Conservation (phyloP, 2,329 filamentous ascomycete genomes). For the Trematosphaeria pertusa region DNA sequence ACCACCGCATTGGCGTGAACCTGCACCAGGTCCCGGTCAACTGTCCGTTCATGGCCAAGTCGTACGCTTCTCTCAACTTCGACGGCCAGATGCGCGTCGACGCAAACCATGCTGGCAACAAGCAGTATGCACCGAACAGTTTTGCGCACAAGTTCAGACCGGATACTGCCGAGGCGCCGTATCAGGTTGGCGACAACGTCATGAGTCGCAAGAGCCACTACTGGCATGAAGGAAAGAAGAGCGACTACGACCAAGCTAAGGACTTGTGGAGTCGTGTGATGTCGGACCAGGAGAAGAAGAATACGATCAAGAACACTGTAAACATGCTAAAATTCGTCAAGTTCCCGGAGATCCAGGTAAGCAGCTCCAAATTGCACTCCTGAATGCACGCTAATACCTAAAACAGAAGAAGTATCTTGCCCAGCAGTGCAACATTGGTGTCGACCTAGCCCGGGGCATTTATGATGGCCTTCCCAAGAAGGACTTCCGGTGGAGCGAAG, state of each 20-base stretch:
- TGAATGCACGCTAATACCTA: conserved; percentile 8
- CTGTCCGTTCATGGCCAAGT: conserved; percentile 58
- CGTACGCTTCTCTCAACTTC: conserved; percentile 56
- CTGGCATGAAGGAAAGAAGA: conserved; percentile 61
- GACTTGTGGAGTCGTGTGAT: conserved; percentile 60
- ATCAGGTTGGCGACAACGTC: conserved; percentile 58
- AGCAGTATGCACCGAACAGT: conserved; percentile 61
- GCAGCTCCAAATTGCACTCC: background rate
- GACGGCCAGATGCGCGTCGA: conserved; percentile 59
- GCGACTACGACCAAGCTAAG: conserved; percentile 60
- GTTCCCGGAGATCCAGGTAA: conserved; percentile 53
- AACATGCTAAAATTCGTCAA: conserved; percentile 54
- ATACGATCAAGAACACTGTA: conserved; percentile 59
- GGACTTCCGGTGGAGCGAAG: conserved; percentile 55
- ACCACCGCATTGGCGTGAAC: conserved; percentile 61
- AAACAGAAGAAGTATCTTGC: conserved; percentile 58
- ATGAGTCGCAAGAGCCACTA: conserved; percentile 61
- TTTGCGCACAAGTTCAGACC: conserved; percentile 60
- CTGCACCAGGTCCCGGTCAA: conserved; percentile 57
- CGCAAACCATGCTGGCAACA: conserved; percentile 57
- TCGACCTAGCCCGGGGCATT: conserved; percentile 56
- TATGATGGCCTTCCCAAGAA: conserved; percentile 55
- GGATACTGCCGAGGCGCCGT: conserved; percentile 59
- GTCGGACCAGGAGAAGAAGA: conserved; percentile 51
- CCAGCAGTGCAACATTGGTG: conserved; percentile 59